Percentiles rank a stretch among this genome's conserved stretches.
Evolutionary conservation across 177 flowering plant genomes (phyloP).

Genomic region (Vitis hybrid): DNA sequence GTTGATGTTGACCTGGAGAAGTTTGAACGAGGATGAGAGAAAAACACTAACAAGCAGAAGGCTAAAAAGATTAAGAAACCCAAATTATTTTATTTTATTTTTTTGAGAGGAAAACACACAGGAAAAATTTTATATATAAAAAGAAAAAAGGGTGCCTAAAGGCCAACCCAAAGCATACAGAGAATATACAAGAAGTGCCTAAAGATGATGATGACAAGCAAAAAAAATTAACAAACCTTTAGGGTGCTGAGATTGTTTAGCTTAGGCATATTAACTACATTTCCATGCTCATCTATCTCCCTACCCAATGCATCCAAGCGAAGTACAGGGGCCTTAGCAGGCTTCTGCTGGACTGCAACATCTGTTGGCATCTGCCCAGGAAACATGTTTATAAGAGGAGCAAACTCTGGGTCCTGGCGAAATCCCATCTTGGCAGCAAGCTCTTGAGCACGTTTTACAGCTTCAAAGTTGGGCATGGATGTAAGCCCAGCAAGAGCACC

Average conservation of each 20-base stretch:
- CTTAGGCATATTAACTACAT: constrained; percentile 78
- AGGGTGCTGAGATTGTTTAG: constrained; percentile 81
- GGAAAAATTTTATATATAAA: too few species aligned
- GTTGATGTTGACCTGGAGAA: constrained; percentile 91
- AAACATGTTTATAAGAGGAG: constrained; percentile 86
- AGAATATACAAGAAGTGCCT: too few species aligned
- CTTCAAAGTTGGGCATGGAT: constrained; percentile 59
- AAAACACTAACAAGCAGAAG: neutral
- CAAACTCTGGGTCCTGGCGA: constrained; percentile 91
- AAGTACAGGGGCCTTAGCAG: constrained; percentile 94
- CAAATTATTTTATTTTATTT: neutral
- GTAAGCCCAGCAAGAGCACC: constrained; percentile 40
- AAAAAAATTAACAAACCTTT: constrained; percentile 55
- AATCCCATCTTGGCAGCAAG: constrained; percentile 99
- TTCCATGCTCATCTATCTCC: constrained; percentile 97
- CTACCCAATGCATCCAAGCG: constrained; percentile 95
- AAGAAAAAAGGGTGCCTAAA: neutral
- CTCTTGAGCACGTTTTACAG: constrained; percentile 94
- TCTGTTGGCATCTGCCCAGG: constrained; percentile 77
- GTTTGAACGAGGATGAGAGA: constrained; percentile 11
- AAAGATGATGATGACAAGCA: neutral
- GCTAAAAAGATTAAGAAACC: neutral
- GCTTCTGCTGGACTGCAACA: constrained; percentile 62
- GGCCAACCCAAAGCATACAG: too few species aligned
- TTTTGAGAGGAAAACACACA: too few species aligned